These are phyloP conservation scores for Vanrija sp. DNA, from an alignment of 1,284 basidiomycete species.

Conservation along the genomic window DNA sequence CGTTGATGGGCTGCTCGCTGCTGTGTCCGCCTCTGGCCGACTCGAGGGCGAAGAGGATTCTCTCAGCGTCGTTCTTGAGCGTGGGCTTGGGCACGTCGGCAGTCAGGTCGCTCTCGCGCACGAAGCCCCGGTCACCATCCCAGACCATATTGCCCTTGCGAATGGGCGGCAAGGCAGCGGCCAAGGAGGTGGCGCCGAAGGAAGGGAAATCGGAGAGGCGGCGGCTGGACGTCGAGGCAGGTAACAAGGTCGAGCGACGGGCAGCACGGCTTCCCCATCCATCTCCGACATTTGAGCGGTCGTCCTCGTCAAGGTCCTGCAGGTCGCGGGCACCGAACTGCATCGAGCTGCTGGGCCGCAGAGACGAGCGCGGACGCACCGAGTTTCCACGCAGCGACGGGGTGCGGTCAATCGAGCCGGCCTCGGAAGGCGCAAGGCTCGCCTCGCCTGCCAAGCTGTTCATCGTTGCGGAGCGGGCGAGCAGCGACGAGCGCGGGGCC, in stretches of 20 bases:
- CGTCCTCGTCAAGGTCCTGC: slow-evolving; percentile 17
- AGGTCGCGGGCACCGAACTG: slow-evolving; percentile 1
- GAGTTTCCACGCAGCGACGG: neutral
- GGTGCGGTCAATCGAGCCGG: too few species aligned
- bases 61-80: slow-evolving; percentile 44
- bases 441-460: too few species aligned
- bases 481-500: too few species aligned
- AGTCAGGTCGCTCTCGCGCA: slow-evolving; percentile 34
- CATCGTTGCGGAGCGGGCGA: too few species aligned
- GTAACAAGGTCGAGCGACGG: neutral
- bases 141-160: slow-evolving; percentile 45
- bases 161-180: slow-evolving; percentile 23
- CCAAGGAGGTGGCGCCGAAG: slow-evolving; percentile 17
- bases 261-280: neutral
- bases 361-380: neutral
- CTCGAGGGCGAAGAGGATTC: slow-evolving; percentile 45
- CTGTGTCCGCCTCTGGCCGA: slow-evolving; percentile 21
- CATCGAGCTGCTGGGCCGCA: slow-evolving; percentile 6
- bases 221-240: neutral
- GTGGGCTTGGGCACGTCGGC: slow-evolving; percentile 25
- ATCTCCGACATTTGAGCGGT: slow-evolving; percentile 25
- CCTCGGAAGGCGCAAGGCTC: too few species aligned
- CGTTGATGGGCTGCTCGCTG: slow-evolving; percentile 17
- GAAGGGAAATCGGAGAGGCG: slow-evolving; percentile 2
- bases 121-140: slow-evolving; percentile 40